Conservation (phyloP, 306 rosid species). For the Styphnolobium japonicum region DNA sequence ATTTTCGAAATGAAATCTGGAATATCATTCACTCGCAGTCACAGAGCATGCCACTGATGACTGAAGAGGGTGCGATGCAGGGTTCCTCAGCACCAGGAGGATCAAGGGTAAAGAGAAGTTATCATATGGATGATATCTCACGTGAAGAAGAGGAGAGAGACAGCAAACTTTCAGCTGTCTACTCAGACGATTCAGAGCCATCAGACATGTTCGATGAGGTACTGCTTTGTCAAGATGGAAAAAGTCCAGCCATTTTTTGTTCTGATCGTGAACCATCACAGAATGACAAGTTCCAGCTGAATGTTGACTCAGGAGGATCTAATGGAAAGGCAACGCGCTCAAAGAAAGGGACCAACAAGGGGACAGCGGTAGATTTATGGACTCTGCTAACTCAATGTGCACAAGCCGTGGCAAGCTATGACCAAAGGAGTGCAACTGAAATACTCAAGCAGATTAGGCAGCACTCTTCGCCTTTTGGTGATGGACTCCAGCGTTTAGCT, state of each 20-base stretch:
- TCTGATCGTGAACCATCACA: not conserved
- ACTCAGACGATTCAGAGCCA: constrained; percentile 30
- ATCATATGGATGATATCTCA: constrained; percentile 25
- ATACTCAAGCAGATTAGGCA: constrained; percentile 59
- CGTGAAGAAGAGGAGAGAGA: constrained; percentile 42
- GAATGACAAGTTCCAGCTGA: not conserved
- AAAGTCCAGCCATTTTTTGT: constrained; percentile 11
- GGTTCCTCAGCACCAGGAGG: not conserved
- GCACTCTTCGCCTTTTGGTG: constrained; percentile 57
- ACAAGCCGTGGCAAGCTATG: constrained; percentile 64
- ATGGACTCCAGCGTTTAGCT: constrained; percentile 70
- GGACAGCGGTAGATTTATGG: constrained; percentile 54
- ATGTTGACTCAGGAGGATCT: constrained; percentile 30
- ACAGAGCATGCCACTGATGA: not conserved
- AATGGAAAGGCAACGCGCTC: constrained; percentile 40
- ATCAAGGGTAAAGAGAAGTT: constrained; percentile 38
- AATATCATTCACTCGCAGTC: constrained; percentile 15
- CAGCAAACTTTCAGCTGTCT: constrained; percentile 46
- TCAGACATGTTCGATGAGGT: constrained; percentile 47
- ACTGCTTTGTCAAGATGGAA: constrained; percentile 32
- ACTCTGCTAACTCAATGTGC: constrained; percentile 71
- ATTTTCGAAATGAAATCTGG: constrained; percentile 2
- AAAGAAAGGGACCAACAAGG: constrained; percentile 47
- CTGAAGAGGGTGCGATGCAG: not conserved
- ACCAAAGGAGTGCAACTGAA: constrained; percentile 56